Conservation (phyloP, 306 rosid species). For the Rosa chinensis region DNA sequence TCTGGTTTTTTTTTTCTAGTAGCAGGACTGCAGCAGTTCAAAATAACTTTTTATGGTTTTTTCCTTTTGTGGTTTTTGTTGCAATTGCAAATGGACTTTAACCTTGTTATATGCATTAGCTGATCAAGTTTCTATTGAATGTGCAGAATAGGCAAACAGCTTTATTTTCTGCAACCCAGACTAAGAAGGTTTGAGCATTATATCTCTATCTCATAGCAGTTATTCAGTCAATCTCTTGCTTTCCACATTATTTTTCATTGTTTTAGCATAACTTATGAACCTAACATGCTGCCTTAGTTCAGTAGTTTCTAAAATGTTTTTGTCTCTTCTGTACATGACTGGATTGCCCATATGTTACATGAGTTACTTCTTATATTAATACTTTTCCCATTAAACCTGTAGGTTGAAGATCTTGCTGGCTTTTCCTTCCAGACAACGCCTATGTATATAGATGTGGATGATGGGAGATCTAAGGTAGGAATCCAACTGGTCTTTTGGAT, state of each 20-base stretch:
- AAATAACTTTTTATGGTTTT: neutral
- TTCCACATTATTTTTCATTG: neutral
- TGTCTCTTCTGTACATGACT: neutral
- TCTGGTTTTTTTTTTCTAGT: too few relatives aligned
- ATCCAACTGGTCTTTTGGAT: neutral
- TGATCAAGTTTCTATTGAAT: constrained; percentile 30
- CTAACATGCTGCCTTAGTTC: neutral
- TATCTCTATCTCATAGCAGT: too few relatives aligned
- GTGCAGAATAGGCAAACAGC: constrained; percentile 91
- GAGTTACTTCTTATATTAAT: neutral
- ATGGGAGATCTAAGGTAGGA: constrained; percentile 72
- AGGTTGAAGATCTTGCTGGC: constrained; percentile 93
- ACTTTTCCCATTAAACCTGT: constrained; percentile 15
- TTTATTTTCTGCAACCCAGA: constrained; percentile 94
- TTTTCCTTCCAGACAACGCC: constrained; percentile 76
- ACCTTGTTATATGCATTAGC: neutral
- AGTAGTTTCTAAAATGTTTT: neutral
- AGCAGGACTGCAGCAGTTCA: neutral
- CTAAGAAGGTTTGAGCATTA: constrained; percentile 67
- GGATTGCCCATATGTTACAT: too few relatives aligned
- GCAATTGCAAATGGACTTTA: neutral
- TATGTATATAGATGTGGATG: constrained; percentile 75
- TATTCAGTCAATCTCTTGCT: neutral
- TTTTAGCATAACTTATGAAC: neutral
- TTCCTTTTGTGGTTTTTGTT: neutral